A percentile compares a stretch with the other conserved stretches of the same genome.
Conservation (phyloP, 148 eudicot species). For the Camellia lanceoleosa region DNA sequence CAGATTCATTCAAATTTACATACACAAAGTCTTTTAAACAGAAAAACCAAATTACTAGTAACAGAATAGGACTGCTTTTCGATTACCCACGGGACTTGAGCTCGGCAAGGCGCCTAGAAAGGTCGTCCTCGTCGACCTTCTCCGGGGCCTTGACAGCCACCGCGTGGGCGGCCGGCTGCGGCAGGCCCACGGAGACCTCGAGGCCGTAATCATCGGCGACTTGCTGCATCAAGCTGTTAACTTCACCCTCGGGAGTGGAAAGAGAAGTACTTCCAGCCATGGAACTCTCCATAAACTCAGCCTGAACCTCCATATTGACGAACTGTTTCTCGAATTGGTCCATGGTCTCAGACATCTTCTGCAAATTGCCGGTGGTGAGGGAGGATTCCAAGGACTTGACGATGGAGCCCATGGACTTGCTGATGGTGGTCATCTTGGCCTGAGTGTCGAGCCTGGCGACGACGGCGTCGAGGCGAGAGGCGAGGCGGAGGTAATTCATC, state of each 20-base stretch:
- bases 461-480: slow-evolving; percentile 64
- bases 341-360: slow-evolving; percentile 83
- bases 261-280: slow-evolving; percentile 76
- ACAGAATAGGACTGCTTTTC: neutral
- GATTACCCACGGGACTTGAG: slow-evolving; percentile 67
- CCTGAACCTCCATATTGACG: slow-evolving; percentile 83
- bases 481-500: slow-evolving; percentile 56
- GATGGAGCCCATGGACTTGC: slow-evolving; percentile 63
- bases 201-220: slow-evolving; percentile 76
- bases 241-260: slow-evolving; percentile 64
- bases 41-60: neutral
- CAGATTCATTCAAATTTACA: slow-evolving; percentile 4
- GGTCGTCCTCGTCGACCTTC: slow-evolving; percentile 65
- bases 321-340: slow-evolving; percentile 72
- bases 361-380: slow-evolving; percentile 56
- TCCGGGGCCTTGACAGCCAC: slow-evolving; percentile 33
- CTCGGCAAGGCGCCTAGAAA: slow-evolving; percentile 67
- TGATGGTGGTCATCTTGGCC: slow-evolving; percentile 48
- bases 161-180: slow-evolving; percentile 61
- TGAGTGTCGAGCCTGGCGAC: slow-evolving; percentile 57
- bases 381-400: slow-evolving; percentile 64
- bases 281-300: slow-evolving; percentile 73
- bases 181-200: slow-evolving; percentile 75
- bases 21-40: neutral
- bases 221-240: slow-evolving; percentile 67